phyloP scores from a whole-genome alignment of 2,329 filamentous ascomycete species.

The Fusarium fracticaudum region DNA sequence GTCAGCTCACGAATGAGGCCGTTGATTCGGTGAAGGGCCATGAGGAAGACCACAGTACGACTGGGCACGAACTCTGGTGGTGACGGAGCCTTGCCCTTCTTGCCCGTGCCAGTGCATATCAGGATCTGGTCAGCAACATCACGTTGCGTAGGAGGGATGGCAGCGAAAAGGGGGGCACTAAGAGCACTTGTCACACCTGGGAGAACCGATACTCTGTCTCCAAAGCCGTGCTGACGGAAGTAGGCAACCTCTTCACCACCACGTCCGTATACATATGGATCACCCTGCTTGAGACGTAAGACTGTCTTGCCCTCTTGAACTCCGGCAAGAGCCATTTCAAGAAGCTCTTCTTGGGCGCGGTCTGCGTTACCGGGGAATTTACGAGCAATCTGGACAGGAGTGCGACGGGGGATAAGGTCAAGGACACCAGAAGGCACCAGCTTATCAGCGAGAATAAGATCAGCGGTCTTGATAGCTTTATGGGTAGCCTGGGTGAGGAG shows the following conservation, averaged over 20 bases:
- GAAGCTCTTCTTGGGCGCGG: constrained; percentile 88
- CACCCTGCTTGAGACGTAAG: constrained; percentile 91
- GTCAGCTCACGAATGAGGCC: constrained; percentile 79
- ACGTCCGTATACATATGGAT: constrained; percentile 95
- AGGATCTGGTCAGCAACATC: constrained; percentile 92
- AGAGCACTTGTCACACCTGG: constrained; percentile 92
- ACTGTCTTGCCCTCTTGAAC: constrained; percentile 76
- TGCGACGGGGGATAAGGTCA: constrained; percentile 88
- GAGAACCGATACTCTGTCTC: constrained; percentile 73
- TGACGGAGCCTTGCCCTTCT: constrained; percentile 84
- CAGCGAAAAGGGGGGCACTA: constrained; percentile 86
- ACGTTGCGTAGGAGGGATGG: constrained; percentile 87
- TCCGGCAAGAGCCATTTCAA: constrained; percentile 78
- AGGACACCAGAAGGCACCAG: constrained; percentile 86
- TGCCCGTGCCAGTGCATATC: constrained; percentile 94
- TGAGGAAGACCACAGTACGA: constrained; percentile 91
- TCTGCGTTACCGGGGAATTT: constrained; percentile 99
- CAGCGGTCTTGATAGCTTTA: constrained; percentile 77
- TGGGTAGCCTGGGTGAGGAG: constrained; percentile 86
- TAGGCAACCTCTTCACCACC: constrained; percentile 92
- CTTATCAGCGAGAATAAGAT: constrained; percentile 86
- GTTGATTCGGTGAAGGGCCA: constrained; percentile 88
- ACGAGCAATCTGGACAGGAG: constrained; percentile 88
- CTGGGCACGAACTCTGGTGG: constrained; percentile 81
- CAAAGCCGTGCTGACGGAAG: constrained; percentile 78